These are phyloP conservation scores for Psilocybe subaeruginosa DNA, from an alignment of 768 basidiomycete species.

Conservation along the genomic window DNA sequence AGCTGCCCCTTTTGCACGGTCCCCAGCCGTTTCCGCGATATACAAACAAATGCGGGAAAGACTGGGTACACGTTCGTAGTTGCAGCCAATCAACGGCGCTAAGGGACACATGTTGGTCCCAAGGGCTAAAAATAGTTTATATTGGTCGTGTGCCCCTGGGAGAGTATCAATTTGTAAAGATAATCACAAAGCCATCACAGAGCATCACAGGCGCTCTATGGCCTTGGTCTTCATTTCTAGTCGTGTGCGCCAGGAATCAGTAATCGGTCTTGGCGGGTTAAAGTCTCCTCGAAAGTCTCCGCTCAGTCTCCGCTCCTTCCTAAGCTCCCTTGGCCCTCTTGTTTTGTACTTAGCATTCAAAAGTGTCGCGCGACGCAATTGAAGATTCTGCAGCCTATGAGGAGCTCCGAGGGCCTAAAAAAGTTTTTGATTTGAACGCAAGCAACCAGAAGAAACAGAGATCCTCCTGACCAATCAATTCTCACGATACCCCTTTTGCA, in stretches of 20 bases:
- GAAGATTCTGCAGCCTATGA: neutral
- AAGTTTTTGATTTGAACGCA: no score
- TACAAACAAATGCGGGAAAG: neutral
- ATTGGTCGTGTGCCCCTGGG: conserved; percentile 7
- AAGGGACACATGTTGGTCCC: conserved; percentile 17
- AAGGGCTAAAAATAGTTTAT: conserved; percentile 13
- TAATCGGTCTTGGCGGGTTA: neutral
- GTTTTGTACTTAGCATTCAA: neutral
- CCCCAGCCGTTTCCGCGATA: neutral
- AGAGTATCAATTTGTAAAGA: neutral
- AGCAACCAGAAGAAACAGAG: neutral
- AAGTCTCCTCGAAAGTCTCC: no score
- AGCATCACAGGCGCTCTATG: no score
- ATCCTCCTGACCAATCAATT: conserved; percentile 11
- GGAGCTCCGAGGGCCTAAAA: neutral
- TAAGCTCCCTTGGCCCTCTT: neutral
- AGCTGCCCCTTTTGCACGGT: neutral
- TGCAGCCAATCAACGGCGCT: conserved; percentile 29
- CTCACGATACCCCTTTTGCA: conserved; percentile 13
- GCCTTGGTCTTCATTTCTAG: neutral
- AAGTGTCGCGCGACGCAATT: neutral
- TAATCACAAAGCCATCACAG: neutral
- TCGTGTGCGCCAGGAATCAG: neutral
- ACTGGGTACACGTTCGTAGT: conserved; percentile 35
- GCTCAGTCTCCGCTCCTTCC: neutral